These are phyloP conservation scores for Schwanniomyces polymorphus DNA, from an alignment of 805 yeast genomes.

Conservation along the genomic window DNA sequence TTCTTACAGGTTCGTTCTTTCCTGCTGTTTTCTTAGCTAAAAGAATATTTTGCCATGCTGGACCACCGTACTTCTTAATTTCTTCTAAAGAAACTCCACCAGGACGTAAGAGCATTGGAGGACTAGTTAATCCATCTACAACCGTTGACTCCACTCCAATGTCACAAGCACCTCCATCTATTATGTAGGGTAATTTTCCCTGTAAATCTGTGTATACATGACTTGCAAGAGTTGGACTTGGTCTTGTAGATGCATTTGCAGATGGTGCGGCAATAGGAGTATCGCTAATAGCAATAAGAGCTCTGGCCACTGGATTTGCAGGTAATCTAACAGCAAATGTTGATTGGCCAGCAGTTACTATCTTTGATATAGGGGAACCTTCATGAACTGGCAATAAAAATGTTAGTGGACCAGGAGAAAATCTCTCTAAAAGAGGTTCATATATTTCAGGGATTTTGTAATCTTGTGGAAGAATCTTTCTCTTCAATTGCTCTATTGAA, in stretches of 20 bases:
- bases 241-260: slow-evolving; percentile 94
- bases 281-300: slow-evolving; percentile 79
- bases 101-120: slow-evolving; percentile 89
- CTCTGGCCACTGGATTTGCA: slow-evolving; percentile 82
- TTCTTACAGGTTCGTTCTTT: slow-evolving; percentile 66
- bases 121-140: slow-evolving; percentile 79
- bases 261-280: slow-evolving; percentile 97
- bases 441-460: slow-evolving; percentile 68
- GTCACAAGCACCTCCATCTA: slow-evolving; percentile 87
- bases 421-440: slow-evolving; percentile 56
- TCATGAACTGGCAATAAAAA: slow-evolving; percentile 67
- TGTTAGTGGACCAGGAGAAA: slow-evolving; percentile 98
- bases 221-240: slow-evolving; percentile 86
- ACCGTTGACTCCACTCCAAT: slow-evolving; percentile 96
- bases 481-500: slow-evolving; percentile 66
- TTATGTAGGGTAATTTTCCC: slow-evolving; percentile 76
- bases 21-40: slow-evolving; percentile 70
- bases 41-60: slow-evolving; percentile 60
- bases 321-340: slow-evolving; percentile 95
- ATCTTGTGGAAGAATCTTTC: slow-evolving; percentile 51
- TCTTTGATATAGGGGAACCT: slow-evolving; percentile 56
- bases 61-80: slow-evolving; percentile 65
- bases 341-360: slow-evolving; percentile 82
- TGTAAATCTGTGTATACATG: slow-evolving; percentile 83
- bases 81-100: slow-evolving; percentile 90